These are phyloP conservation scores for Camellia sinensis DNA, from an alignment of 148 eudicot species.

Conservation along the genomic window DNA sequence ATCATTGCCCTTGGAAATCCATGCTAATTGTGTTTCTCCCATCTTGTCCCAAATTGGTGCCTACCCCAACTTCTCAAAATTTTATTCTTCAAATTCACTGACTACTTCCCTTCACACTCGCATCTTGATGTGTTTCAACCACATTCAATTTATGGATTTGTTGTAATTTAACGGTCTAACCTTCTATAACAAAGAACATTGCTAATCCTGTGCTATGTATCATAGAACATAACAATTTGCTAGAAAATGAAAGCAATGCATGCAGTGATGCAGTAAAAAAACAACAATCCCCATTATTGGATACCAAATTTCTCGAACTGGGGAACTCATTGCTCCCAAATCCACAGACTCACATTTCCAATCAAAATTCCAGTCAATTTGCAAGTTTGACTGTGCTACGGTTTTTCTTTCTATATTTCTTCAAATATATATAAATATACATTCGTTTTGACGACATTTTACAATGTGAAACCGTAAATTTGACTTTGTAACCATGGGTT, in stretches of 20 bases:
- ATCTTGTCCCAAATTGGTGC: neutral
- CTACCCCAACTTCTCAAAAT: neutral
- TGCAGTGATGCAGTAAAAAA: neutral
- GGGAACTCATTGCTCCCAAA: neutral
- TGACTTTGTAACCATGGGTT: neutral
- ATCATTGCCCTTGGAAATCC: neutral
- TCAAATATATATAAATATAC: no score
- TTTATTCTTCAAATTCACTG: neutral
- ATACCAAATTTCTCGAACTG: neutral
- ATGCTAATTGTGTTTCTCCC: constrained; percentile 4
- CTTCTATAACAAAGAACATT: neutral
- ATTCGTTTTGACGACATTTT: neutral
- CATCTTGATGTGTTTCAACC: neutral
- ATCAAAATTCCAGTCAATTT: no score
- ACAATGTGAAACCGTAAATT: neutral
- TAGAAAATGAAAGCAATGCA: neutral
- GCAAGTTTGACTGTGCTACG: no score
- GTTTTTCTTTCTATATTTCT: neutral
- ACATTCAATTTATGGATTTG: neutral
- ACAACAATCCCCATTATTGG: neutral
- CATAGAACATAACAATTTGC: neutral
- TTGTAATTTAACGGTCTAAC: neutral
- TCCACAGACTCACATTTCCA: no score
- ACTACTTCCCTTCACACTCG: neutral
- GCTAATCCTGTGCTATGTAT: neutral